Evolutionary conservation across 495 filamentous ascomycete genomes (phyloP).

Genomic region (Neurospora discreta): DNA sequence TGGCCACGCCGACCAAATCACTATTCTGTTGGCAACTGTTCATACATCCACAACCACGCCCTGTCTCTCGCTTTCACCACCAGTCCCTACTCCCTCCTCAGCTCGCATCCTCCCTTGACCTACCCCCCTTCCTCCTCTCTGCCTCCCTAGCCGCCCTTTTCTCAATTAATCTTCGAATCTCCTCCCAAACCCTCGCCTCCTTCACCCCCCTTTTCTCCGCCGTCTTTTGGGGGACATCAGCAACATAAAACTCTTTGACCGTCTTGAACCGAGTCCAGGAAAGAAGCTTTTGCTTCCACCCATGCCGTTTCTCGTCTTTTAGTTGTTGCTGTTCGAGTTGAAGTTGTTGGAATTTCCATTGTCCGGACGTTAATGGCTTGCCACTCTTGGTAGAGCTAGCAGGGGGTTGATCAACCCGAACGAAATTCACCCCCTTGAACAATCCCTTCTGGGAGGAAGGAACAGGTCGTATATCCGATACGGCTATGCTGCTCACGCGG

Average conservation of each 20-base stretch:
- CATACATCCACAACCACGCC: not conserved
- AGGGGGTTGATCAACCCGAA: not conserved
- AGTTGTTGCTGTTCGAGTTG: not conserved
- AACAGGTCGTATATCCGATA: slow-evolving; percentile 11
- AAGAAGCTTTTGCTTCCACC: not conserved
- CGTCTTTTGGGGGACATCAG: not conserved
- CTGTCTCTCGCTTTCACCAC: not conserved
- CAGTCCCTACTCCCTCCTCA: not conserved
- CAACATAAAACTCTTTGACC: not conserved
- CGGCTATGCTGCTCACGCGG: no score
- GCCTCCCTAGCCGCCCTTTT: not conserved
- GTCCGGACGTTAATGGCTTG: no score
- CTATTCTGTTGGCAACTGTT: not conserved
- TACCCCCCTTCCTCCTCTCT: not conserved
- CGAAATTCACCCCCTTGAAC: not conserved
- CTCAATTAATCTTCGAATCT: not conserved
- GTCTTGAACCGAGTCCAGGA: not conserved
- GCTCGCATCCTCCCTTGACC: not conserved
- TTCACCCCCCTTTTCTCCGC: not conserved
- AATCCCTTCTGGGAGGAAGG: slow-evolving; percentile 2
- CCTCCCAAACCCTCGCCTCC: not conserved
- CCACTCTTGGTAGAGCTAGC: not conserved
- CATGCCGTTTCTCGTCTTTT: not conserved
- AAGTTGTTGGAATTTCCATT: not conserved
- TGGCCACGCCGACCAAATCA: not conserved